These are phyloP conservation scores for Pouteria glomerata DNA, from an alignment of 148 eudicot species.

Conservation along the genomic window DNA sequence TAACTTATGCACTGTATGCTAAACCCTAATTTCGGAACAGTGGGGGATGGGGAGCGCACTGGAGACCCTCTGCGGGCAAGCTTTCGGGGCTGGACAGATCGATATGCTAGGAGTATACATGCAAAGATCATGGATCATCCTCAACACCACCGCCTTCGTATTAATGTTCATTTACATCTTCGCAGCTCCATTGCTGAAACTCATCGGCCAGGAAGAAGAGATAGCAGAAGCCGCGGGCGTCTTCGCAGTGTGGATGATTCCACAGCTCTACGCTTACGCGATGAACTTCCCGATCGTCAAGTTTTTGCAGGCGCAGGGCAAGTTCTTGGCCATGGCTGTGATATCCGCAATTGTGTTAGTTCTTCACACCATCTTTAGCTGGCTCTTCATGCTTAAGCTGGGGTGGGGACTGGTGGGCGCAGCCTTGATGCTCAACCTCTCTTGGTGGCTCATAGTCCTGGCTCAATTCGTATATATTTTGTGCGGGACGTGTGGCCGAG, in stretches of 20 bases:
- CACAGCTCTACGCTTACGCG: conserved; percentile 36
- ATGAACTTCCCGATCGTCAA: conserved; percentile 31
- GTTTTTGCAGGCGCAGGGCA: conserved; percentile 40
- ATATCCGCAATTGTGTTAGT: conserved; percentile 27
- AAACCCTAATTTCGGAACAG: conserved; percentile 8
- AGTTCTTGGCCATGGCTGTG: conserved; percentile 37
- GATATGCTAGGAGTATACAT: conserved; percentile 27
- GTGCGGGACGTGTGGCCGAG: conserved; percentile 38
- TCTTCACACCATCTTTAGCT: conserved; percentile 44
- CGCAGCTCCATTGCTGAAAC: conserved; percentile 6
- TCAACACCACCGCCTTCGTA: not conserved
- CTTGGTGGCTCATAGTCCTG: conserved; percentile 67
- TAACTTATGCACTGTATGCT: not conserved
- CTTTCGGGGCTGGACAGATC: conserved; percentile 27
- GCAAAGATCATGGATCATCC: conserved; percentile 38
- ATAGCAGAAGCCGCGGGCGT: conserved; percentile 28
- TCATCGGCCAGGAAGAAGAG: conserved; percentile 23
- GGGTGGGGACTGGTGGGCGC: conserved; percentile 53
- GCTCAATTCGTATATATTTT: conserved; percentile 43
- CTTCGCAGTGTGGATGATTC: conserved; percentile 35
- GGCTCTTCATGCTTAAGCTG: conserved; percentile 41
- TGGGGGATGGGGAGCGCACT: conserved; percentile 38
- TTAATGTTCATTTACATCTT: conserved; percentile 20
- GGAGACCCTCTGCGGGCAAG: conserved; percentile 37
- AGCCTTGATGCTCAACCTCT: conserved; percentile 41